Conservation (phyloP, 2,329 filamentous ascomycete genomes). For the Alternaria arbusti region DNA sequence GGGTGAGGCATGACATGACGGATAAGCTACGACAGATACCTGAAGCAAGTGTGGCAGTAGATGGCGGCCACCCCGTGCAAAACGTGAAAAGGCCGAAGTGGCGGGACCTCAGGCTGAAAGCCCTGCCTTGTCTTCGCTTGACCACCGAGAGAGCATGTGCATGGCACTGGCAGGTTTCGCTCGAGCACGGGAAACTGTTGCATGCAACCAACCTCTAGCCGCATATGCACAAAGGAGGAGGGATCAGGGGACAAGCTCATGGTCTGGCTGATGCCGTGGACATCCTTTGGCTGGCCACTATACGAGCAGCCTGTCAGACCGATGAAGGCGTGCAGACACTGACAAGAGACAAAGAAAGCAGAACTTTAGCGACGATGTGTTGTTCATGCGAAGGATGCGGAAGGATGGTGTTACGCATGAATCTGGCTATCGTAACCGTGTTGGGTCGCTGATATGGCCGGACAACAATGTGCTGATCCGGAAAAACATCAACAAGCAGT, state of each 20-base stretch:
- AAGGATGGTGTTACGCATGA: slow-evolving; percentile 14
- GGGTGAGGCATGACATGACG: not conserved
- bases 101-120: slow-evolving; percentile 26
- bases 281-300: slow-evolving; percentile 26
- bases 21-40: not conserved
- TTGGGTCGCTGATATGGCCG: slow-evolving; percentile 13
- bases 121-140: slow-evolving; percentile 9
- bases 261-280: slow-evolving; percentile 24
- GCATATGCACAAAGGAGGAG: slow-evolving; percentile 43
- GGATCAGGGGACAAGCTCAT: slow-evolving; percentile 31
- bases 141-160: slow-evolving; percentile 7
- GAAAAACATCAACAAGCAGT: slow-evolving; percentile 1
- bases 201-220: slow-evolving; percentile 45
- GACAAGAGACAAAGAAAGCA: slow-evolving; percentile 9
- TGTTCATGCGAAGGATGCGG: slow-evolving; percentile 8
- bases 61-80: not conserved
- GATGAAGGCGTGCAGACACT: slow-evolving; percentile 15
- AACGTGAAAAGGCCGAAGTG: slow-evolving; percentile 13
- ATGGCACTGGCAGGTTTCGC: slow-evolving; percentile 21
- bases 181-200: slow-evolving; percentile 38
- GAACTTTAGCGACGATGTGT: slow-evolving; percentile 4
- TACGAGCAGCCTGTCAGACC: slow-evolving; percentile 19
- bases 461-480: slow-evolving; percentile 7
- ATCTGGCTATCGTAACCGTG: slow-evolving; percentile 13
- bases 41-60: slow-evolving; percentile 1